phyloP scores from a whole-genome alignment of 495 filamentous ascomycete species.

The Aspergillus mulundensis region DNA sequence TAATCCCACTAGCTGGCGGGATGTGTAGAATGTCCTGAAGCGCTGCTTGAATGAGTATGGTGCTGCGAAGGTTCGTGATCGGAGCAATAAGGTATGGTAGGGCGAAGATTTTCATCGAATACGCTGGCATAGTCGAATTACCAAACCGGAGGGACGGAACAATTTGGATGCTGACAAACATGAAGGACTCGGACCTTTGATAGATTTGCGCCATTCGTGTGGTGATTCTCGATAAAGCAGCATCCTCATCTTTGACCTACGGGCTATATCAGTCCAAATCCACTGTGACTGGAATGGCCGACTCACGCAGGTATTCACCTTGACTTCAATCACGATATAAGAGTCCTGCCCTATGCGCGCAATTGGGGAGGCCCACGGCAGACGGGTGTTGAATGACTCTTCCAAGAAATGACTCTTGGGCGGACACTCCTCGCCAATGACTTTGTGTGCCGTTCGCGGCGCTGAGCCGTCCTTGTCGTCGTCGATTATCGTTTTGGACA shows the following conservation, averaged over 20 bases:
- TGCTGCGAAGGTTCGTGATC: constrained; percentile 78
- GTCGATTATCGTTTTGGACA: constrained; percentile 8
- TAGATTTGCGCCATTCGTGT: constrained; percentile 68
- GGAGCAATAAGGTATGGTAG: constrained; percentile 65
- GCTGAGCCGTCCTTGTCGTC: constrained; percentile 14
- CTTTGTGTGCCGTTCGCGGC: constrained; percentile 10
- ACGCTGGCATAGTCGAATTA: constrained; percentile 71
- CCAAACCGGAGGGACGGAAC: constrained; percentile 73
- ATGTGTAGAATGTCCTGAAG: constrained; percentile 67
- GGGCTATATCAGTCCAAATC: neutral
- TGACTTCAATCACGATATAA: constrained; percentile 72
- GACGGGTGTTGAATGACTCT: constrained; percentile 55
- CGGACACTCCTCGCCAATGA: constrained; percentile 20
- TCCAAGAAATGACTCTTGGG: constrained; percentile 53
- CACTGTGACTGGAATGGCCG: neutral
- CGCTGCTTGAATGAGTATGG: constrained; percentile 65
- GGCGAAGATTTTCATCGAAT: constrained; percentile 72
- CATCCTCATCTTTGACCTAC: constrained; percentile 34
- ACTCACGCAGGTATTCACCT: constrained; percentile 78
- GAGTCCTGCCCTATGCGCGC: constrained; percentile 62
- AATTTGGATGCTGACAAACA: constrained; percentile 69
- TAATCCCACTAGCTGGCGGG: constrained; percentile 54
- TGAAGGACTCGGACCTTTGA: constrained; percentile 62
- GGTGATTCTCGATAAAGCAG: constrained; percentile 64
- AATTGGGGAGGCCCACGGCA: constrained; percentile 45